Evolutionary conservation across 2,329 filamentous ascomycete species (phyloP), one percentile per base, ranked within the genome.

Genomic region (Penicillium sp.): DNA sequence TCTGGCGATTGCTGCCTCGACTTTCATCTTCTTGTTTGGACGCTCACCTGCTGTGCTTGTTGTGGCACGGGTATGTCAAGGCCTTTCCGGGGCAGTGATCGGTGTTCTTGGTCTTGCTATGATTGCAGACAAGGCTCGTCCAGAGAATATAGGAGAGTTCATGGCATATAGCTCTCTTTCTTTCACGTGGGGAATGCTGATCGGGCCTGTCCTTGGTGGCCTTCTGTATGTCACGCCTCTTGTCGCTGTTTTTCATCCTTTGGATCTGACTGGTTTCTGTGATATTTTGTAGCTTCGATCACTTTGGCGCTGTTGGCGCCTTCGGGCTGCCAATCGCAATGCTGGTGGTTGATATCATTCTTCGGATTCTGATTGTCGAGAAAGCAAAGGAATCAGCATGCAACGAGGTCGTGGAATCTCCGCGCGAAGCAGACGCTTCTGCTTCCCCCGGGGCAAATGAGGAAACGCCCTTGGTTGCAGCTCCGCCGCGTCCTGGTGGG

Each of bases 141-240:
- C 39, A 13, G 47, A 56, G 29, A 47, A 39, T 16, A n/a, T 29
- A 13, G 53, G 48, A 14, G 38, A 47, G 11, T 51, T 36, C 38
- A 56, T 56, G 53, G 53, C 48, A 22, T 44, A 43, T 32, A 29
- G 38, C 21, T 51, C 53, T 40, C 13, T 45, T 36, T 46, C 48
- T n/a, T 51, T 48, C n/a, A 52, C 53, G 2, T 51, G 47, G 48
- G 53, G 53, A 24, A 51, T 52, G 44, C 18, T 56, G 10, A 36
- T 14, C 13, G 53, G 53, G 11, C 53, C 53, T 16, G 43, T 51
- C 8, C 10, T 47, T 38, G 53, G 53, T n/a, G 53, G 48, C 1
- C 8, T 56, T 16, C n/a, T 56, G 47, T 56, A 48, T 34, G 43
- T 47, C 10, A 18, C 22, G 6, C 13, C 39, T n/a, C 10, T 45